Base-by-base conservation (phyloP, 352 stramenopile species). In the Pythium oligandrum region DNA sequence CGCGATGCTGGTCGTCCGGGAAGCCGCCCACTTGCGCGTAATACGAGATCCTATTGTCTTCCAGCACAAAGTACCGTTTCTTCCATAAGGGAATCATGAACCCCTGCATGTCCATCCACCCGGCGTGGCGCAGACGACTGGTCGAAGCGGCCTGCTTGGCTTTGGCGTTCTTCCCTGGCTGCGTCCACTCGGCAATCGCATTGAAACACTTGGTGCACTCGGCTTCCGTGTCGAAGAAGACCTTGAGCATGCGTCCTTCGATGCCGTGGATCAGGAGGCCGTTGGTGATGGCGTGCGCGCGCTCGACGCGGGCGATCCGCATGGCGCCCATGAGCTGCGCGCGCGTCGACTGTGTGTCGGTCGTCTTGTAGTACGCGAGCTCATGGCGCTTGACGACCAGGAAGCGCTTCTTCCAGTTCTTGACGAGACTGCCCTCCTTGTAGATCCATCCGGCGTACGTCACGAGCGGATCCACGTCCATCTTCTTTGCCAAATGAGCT, bases 341-440 rank as follows among this genome's bases (percentile, higher is more conserved):
- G 53, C 74, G 76, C 53, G 79, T 81, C 45, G 80, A 71, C 45
- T 65, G 81, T 54, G 81, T 78, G 45, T 62, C 50, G 8, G 51
- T 68, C 0, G 50, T 63, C 64, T 93, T 90, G 63, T 93, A 93
- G 67, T 93, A 90, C 34, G 79, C 79, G 52, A 90, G 51, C 56
- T 93, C 74, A 30, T 65, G 67, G 32, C 75, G 68, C 55, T 93
- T 88, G 59, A 83, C 82, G 26, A 93, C 79, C 2, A 93, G 68
- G 59, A 90, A 90, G 9, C 83, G 79, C 63, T 93, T 90, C 66
- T 90, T 90, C 83, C 83, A 93, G 37, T 72, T 88, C 57, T 86
- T 84, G 45, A 88, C 68, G 40, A 92, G 71, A 48, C 75, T 88
- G 42, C 81, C 81, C 58, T 88, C 75, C 59, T 92, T 90, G 63